A percentile compares a stretch with the other conserved stretches of the same genome.
Evolutionary conservation across 805 yeast genomes (phyloP).

Genomic region (Myxozyma monticola): DNA sequence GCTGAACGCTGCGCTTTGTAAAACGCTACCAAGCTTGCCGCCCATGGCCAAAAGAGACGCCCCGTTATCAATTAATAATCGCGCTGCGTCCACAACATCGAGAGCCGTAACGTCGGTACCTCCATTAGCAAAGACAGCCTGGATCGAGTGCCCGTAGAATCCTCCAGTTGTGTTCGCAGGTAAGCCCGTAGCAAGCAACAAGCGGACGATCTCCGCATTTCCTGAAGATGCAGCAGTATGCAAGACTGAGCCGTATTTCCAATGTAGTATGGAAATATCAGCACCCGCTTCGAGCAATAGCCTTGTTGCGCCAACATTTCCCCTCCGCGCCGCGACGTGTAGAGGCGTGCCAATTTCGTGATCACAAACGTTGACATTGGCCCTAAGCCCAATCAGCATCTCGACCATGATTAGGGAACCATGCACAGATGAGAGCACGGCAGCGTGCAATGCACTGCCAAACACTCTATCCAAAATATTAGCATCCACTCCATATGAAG

Average conservation of each 20-base stretch:
- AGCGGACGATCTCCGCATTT: background rate
- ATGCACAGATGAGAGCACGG: background rate
- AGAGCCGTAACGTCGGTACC: background rate
- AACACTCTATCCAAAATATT: background rate
- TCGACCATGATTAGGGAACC: background rate
- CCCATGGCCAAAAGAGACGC: background rate
- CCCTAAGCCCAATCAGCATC: background rate
- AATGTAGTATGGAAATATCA: background rate
- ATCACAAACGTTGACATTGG: background rate
- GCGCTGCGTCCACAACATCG: background rate
- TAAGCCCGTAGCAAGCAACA: background rate
- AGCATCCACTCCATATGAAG: background rate
- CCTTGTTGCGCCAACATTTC: background rate
- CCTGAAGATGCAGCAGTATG: background rate
- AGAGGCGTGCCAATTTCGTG: background rate
- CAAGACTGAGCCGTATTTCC: background rate
- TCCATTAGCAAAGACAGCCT: background rate
- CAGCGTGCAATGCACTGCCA: background rate
- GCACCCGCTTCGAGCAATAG: background rate
- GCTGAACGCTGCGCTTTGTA: background rate
- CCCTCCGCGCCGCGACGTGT: background rate
- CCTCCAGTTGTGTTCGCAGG: background rate
- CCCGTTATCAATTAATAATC: background rate
- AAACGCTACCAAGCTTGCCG: background rate
- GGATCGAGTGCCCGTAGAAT: background rate